A percentile compares a stretch with the other conserved stretches of the same genome.
Conservation (phyloP, 371 early-diverging fungal species). For the Circinella umbellata region DNA sequence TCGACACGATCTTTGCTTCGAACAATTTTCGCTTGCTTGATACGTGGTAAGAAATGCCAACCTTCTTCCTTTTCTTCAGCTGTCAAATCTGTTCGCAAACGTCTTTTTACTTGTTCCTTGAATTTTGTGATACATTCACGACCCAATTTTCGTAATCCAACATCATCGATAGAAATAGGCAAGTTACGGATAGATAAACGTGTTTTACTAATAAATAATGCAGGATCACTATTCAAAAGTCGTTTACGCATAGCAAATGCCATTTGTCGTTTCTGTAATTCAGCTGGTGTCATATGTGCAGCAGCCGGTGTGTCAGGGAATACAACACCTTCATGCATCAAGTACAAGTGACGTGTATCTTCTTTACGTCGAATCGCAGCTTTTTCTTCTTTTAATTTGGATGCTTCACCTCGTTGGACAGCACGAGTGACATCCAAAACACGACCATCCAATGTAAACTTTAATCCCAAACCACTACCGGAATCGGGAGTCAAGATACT, state of each 20-base stretch:
- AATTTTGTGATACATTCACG: constrained; percentile 73
- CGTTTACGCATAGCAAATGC: constrained; percentile 82
- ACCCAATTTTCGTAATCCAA: constrained; percentile 67
- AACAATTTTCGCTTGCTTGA: constrained; percentile 87
- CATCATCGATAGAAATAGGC: constrained; percentile 75
- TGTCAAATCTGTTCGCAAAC: constrained; percentile 70
- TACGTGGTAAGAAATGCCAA: constrained; percentile 70
- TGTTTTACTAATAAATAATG: constrained; percentile 86
- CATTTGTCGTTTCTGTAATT: constrained; percentile 78
- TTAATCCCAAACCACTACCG: constrained; percentile 56
- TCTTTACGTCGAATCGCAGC: constrained; percentile 65
- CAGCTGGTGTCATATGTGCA: constrained; percentile 66
- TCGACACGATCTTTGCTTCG: constrained; percentile 82
- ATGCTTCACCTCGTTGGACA: constrained; percentile 76
- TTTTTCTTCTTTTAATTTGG: constrained; percentile 67
- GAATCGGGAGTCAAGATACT: constrained; percentile 75
- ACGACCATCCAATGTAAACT: constrained; percentile 82
- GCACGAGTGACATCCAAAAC: constrained; percentile 82
- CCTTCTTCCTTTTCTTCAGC: constrained; percentile 75
- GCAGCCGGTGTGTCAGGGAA: constrained; percentile 89
- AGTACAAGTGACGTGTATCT: constrained; percentile 84
- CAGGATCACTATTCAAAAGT: constrained; percentile 80
- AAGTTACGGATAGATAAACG: constrained; percentile 89
- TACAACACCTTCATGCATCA: constrained; percentile 81
- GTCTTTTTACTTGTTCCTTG: constrained; percentile 79